These are phyloP conservation scores for Diaporthe helianthi DNA, from an alignment of 2,329 filamentous ascomycete species.

Conservation along the genomic window DNA sequence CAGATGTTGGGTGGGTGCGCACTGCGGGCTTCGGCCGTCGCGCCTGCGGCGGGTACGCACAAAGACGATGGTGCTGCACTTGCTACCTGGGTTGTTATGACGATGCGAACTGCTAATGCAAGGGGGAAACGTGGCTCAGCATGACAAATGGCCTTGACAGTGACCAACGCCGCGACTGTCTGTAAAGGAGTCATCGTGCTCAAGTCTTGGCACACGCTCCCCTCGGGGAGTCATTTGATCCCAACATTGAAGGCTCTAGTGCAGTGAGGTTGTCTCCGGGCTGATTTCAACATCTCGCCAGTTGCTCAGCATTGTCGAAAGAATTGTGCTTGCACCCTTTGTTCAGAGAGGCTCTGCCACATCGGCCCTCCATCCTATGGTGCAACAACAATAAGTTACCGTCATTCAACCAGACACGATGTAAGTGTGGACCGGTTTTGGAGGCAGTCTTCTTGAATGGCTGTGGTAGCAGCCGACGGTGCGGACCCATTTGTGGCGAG, in stretches of 20 bases:
- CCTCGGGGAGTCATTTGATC: neutral
- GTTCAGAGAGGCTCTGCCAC: neutral
- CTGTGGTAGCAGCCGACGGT: neutral
- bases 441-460: neutral
- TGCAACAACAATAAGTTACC: neutral
- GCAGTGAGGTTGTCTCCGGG: neutral
- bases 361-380: neutral
- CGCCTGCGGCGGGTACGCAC: slow-evolving; percentile 9
- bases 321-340: neutral
- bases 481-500: neutral
- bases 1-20: neutral
- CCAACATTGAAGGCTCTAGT: neutral
- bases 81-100: slow-evolving; percentile 6
- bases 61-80: neutral
- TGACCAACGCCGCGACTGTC: neutral
- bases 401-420: neutral
- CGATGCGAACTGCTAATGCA: slow-evolving; percentile 9
- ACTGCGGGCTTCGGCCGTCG: neutral
- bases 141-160: slow-evolving; percentile 17
- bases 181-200: neutral
- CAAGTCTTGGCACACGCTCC: neutral
- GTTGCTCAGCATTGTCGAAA: neutral
- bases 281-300: neutral
- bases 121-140: slow-evolving; percentile 12
- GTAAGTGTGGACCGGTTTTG: neutral